Evolutionary conservation across 441 rosid genomes (phyloP), one percentile per base, ranked within the genome.

Genomic region (Adansonia grandidieri): DNA sequence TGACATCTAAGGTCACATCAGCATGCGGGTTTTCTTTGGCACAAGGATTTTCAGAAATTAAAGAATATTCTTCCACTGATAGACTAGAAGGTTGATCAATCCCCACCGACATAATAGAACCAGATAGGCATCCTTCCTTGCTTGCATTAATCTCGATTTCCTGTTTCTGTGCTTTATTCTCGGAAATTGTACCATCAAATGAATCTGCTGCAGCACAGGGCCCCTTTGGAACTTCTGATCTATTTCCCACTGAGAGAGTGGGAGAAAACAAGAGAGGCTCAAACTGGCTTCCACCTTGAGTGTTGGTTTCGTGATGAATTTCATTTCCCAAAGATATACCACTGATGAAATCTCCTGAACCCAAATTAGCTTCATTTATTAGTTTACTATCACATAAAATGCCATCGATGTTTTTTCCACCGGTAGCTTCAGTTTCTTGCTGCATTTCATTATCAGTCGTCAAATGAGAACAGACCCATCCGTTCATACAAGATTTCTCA

Each of bases 341-440:
- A 37, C 40, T 37, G 40, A 37, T 37, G 40, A 37, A 37, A 37
- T 37, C 40, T 3, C 40, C 40, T 37, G 40, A 37, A 37, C 40
- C 40, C 40, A 37, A 37, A 37, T 37, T 37, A 37, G 40, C 40
- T 37, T 37, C 40, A 37, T 37, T 37, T 37, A 37, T 37, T 37
- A 37, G 5, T 37, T 37, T 37, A 37, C 4, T 37, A 37, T 37
- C 40, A 4, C 40, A 37, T 71, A 71, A 62, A 67, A 68, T 6
- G 61, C 54, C n/a, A 5, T 71, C 60, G 42, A 53, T 80, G 72
- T 80, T 53, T 67, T 75, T 75, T 62, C 42, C 79, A 61, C 64
- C 44, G 37, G 86, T 6, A 82, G 80, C 53, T 66, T 80, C 77
- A 42, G 69, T 65, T 61, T 83, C 87, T 56, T 70, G 87, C 47